These are phyloP conservation scores for Alternaria atra DNA, from an alignment of 2,329 filamentous ascomycete genomes.

Conservation along the genomic window DNA sequence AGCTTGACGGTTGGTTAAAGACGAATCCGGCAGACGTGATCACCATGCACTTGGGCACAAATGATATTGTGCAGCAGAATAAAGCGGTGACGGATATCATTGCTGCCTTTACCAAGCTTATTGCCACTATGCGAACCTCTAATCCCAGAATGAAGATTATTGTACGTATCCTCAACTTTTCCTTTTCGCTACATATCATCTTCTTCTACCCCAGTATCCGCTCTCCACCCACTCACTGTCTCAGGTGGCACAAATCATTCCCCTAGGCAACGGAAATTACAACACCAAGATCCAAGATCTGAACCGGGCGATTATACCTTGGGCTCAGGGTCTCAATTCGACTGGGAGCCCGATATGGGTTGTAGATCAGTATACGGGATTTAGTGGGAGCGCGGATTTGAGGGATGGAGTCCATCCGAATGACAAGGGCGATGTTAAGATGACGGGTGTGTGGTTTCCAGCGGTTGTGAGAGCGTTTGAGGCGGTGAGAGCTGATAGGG, in stretches of 20 bases:
- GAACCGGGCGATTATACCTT: constrained; percentile 52
- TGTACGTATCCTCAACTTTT: constrained; percentile 37
- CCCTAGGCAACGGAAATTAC: constrained; percentile 40
- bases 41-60: constrained; percentile 59
- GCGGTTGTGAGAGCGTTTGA: constrained; percentile 37
- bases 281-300: constrained; percentile 52
- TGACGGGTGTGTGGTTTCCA: constrained; percentile 47
- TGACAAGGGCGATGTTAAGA: constrained; percentile 54
- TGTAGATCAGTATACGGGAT: constrained; percentile 55
- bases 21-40: constrained; percentile 56
- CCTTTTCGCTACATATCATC: too few species aligned
- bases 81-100: constrained; percentile 52
- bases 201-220: not conserved
- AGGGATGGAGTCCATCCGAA: constrained; percentile 56
- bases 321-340: constrained; percentile 51
- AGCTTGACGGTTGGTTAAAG: constrained; percentile 57
- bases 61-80: constrained; percentile 53
- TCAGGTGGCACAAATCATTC: constrained; percentile 56
- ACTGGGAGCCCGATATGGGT: constrained; percentile 55
- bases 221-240: not conserved
- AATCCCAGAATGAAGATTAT: constrained; percentile 57
- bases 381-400: constrained; percentile 44
- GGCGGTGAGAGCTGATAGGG: constrained; percentile 30
- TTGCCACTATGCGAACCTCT: constrained; percentile 47
- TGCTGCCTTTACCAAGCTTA: constrained; percentile 52